Conservation (phyloP, 441 rosid genomes). For the Erodium texanum region DNA sequence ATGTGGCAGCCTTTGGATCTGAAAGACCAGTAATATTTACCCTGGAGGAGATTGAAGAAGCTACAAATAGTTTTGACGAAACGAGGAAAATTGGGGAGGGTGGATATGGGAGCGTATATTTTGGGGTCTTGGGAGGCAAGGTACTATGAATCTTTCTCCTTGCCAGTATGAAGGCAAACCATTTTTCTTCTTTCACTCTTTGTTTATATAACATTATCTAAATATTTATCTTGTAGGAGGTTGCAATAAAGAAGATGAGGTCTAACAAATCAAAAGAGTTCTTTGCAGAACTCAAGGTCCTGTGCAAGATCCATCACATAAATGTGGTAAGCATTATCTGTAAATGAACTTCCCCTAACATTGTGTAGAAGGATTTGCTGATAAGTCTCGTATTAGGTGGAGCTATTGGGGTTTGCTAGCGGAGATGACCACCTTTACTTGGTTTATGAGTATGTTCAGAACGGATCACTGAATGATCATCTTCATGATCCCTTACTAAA, state of each 20-base stretch:
- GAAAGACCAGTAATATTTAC: slow-evolving; percentile 39
- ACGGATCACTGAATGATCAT: slow-evolving; percentile 56
- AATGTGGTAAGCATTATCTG: slow-evolving; percentile 43
- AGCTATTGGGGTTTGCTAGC: slow-evolving; percentile 51
- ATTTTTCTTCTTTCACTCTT: too few relatives aligned
- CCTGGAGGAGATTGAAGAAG: slow-evolving; percentile 43
- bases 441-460: slow-evolving; percentile 46
- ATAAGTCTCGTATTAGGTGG: slow-evolving; percentile 32
- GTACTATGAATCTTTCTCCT: slow-evolving; percentile 17
- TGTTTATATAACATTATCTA: not conserved
- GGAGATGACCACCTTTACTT: slow-evolving; percentile 60
- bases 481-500: slow-evolving; percentile 54
- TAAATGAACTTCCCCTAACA: not conserved
- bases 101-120: slow-evolving; percentile 53
- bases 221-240: slow-evolving; percentile 29
- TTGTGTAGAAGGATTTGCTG: not conserved
- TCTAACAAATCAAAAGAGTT: slow-evolving; percentile 59
- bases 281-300: slow-evolving; percentile 53
- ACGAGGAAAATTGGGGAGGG: slow-evolving; percentile 47
- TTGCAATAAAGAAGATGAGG: slow-evolving; percentile 63
- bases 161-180: not conserved
- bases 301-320: slow-evolving; percentile 57
- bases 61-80: slow-evolving; percentile 41
- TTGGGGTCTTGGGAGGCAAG: slow-evolving; percentile 34
- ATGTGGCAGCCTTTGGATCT: slow-evolving; percentile 36